Base-by-base conservation (phyloP, 495 filamentous ascomycete species). In the Mytilinidion resinicola region DNA sequence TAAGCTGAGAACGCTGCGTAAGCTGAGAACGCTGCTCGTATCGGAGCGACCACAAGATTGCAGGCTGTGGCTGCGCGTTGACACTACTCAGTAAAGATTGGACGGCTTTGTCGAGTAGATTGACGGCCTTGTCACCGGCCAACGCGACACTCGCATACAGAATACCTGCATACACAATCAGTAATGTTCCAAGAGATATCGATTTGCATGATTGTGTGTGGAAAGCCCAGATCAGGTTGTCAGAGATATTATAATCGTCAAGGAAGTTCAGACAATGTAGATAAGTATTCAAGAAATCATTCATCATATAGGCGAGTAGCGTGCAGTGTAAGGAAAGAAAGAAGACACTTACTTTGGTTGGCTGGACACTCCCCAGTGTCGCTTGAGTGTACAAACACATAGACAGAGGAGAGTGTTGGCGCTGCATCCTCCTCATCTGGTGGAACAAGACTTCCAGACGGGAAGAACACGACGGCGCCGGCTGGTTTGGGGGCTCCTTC, bases 241-340 rank as follows among this genome's bases (percentile, higher is more conserved):
- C 84, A 88, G 84, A 89, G 82, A 82, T 87, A 49, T 67, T 79
- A 66, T 73, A 83, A 78, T 89, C 88, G 83, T 90, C 90, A 92
- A 84, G 75, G 76, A 73, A 76, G 73, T 80, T 83, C 88, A 89
- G 91, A 85, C 88, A 96, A 96, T 96, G 91, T 96, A 96, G 91
- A 93, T 96, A 96, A 96, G 90, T 92, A 86, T 90, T 91, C 84
- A 76, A 55, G 75, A 63, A 70, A 68, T 78, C 53, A 77, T 76
- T 86, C 83, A 90, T 95, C 91, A 91, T 90, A 60, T 58, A 60
- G 58, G 57, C 37, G 57, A 59, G 47, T 21, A 58, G 19, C 15
- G 57, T 15, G 41, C 19, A 20, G 30, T 53, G 59, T 30, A 55
- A 25, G 42, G 67, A 58, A 56, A 59, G 57, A 34, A 14, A 38